Evolutionary conservation across 2,329 filamentous ascomycete species (phyloP).

Genomic region (Rutstroemia sp.): DNA sequence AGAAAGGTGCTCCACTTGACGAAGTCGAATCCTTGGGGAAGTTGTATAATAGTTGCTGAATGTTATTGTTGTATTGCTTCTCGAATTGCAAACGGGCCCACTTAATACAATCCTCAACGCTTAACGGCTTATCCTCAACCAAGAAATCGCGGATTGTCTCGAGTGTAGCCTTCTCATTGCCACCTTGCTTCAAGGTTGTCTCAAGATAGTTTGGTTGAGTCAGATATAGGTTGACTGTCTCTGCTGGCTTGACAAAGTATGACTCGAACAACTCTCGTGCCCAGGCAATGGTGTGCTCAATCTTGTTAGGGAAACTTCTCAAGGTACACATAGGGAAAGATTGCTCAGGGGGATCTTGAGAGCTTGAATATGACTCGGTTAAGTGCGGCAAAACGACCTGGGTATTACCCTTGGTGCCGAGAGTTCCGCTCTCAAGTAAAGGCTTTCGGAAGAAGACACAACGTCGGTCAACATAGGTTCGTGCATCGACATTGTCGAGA

Average conservation of each 20-base stretch:
- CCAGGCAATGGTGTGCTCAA: conserved; percentile 99
- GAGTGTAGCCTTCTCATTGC: conserved; percentile 88
- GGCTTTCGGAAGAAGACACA: conserved; percentile 99
- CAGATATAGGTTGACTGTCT: conserved; percentile 90
- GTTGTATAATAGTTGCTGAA: conserved; percentile 91
- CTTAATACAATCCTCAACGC: conserved; percentile 91
- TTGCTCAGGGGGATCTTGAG: conserved; percentile 95
- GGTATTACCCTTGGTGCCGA: conserved; percentile 98
- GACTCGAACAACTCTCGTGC: conserved; percentile 92
- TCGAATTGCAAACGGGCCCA: conserved; percentile 95
- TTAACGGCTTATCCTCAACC: conserved; percentile 83
- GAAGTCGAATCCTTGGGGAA: conserved; percentile 93
- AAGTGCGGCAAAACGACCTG: conserved; percentile 87
- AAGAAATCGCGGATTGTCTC: conserved; percentile 87
- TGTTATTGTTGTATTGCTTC: conserved; percentile 93
- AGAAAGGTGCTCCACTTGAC: conserved; percentile 84
- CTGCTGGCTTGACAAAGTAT: conserved; percentile 86
- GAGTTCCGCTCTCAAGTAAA: conserved; percentile 88
- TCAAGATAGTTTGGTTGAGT: conserved; percentile 87
- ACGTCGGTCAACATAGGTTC: conserved; percentile 90
- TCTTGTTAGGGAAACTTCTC: conserved; percentile 94
- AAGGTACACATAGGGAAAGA: conserved; percentile 99
- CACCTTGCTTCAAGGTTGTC: conserved; percentile 80
- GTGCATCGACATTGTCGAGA: conserved; percentile 92
- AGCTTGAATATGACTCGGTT: conserved; percentile 95